A percentile compares a stretch with the other conserved stretches of the same genome.
Evolutionary conservation across 495 filamentous ascomycete species (phyloP).

Genomic region (Aspergillus funiculosus): DNA sequence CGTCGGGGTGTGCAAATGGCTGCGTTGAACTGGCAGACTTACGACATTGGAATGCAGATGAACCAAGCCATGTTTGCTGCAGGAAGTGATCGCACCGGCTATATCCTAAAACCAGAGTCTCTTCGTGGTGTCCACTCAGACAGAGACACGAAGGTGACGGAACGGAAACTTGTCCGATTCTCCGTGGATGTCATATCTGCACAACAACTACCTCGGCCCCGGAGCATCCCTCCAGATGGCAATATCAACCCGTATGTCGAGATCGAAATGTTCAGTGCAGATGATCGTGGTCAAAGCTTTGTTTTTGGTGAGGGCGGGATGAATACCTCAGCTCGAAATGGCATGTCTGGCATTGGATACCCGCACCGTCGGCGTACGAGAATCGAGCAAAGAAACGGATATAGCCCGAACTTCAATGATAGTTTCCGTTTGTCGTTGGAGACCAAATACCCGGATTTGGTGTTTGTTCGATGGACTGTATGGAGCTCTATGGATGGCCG

Average conservation of each 20-base stretch:
- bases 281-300: conserved; percentile 71
- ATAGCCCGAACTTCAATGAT: conserved; percentile 79
- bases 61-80: conserved; percentile 99
- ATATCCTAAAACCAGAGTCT: conserved; percentile 86
- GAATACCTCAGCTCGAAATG: conserved; percentile 63
- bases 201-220: conserved; percentile 84
- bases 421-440: conserved; percentile 69
- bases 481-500: conserved; percentile 71
- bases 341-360: conserved; percentile 64
- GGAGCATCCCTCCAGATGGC: conserved; percentile 59
- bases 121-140: conserved; percentile 57
- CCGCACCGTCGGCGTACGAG: conserved; percentile 73
- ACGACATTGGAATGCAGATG: conserved; percentile 87
- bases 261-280: conserved; percentile 88
- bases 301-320: conserved; percentile 61
- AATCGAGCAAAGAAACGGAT: conserved; percentile 79
- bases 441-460: conserved; percentile 85
- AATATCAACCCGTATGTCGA: conserved; percentile 89
- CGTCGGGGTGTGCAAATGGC: conserved; percentile 94
- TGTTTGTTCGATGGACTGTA: conserved; percentile 92
- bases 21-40: conserved; percentile 97
- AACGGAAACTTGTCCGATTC: conserved; percentile 75
- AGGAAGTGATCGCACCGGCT: conserved; percentile 79
- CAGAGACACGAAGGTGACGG: conserved; percentile 32
- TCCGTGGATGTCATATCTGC: conserved; percentile 85